Percentiles rank a stretch among this genome's conserved stretches.
Evolutionary conservation across 2,329 filamentous ascomycete genomes (phyloP).

Genomic region (Intubia oerlemansii): DNA sequence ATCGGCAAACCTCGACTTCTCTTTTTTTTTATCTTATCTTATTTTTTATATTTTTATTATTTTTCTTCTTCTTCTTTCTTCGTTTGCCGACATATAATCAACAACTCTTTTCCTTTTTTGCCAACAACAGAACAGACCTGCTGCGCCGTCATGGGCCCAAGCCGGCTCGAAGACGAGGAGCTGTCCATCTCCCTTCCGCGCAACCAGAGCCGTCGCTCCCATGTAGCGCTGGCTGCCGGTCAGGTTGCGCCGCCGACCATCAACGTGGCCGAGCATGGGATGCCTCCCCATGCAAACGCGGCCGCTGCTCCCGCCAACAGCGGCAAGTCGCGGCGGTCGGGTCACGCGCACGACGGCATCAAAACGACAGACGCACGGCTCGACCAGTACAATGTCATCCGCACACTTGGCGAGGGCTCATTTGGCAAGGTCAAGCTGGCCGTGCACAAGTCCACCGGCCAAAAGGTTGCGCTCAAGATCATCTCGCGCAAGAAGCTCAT

Average conservation of each 20-base stretch:
- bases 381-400: conserved; percentile 76
- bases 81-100: too few species aligned
- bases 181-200: conserved; percentile 56
- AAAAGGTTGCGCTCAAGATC: conserved; percentile 95
- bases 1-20: too few species aligned
- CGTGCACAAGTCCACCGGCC: conserved; percentile 73
- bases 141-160: conserved; percentile 32
- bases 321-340: too few species aligned
- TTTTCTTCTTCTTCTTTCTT: too few species aligned
- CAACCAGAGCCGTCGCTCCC: conserved; percentile 34
- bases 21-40: too few species aligned
- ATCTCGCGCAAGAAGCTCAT: conserved; percentile 92
- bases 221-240: conserved; percentile 6
- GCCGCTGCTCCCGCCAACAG: conserved; percentile 7
- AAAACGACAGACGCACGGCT: conserved; percentile 15
- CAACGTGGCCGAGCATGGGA: conserved; percentile 14
- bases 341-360: conserved; percentile 10
- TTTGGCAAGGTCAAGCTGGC: conserved; percentile 98
- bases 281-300: conserved; percentile 2
- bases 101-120: too few species aligned
- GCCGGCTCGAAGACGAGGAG: conserved; percentile 58
- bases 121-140: too few species aligned
- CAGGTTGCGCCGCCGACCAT: conserved; percentile 14
- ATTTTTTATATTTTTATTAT: too few species aligned
- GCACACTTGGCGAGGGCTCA: conserved; percentile 84